These are phyloP conservation scores for Ciborinia camelliae DNA, from an alignment of 2,329 filamentous ascomycete genomes.

Conservation along the genomic window DNA sequence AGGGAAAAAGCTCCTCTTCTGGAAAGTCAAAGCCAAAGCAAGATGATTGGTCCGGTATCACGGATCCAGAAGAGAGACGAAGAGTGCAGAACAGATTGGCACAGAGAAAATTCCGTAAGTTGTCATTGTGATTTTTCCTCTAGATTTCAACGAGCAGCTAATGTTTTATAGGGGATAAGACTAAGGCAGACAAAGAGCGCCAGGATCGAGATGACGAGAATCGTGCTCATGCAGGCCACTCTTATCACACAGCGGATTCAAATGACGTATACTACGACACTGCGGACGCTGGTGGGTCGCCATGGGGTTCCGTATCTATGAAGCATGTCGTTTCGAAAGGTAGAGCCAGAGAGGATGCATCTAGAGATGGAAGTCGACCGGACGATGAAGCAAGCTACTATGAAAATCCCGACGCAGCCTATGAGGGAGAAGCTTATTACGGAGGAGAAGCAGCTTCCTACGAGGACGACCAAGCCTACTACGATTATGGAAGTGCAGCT, in stretches of 20 bases:
- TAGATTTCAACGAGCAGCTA: conserved; percentile 6
- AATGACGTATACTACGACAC: conserved; percentile 52
- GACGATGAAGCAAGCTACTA: conserved; percentile 31
- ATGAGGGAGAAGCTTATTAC: conserved; percentile 32
- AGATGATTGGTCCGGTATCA: conserved; percentile 67
- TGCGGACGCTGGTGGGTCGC: conserved; percentile 58
- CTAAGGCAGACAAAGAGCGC: conserved; percentile 63
- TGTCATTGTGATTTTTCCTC: not conserved
- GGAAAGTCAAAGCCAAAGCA: conserved; percentile 42
- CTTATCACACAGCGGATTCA: conserved; percentile 59
- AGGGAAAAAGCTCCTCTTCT: conserved; percentile 28
- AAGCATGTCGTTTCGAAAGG: conserved; percentile 47
- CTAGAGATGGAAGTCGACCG: conserved; percentile 39
- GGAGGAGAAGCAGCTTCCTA: conserved; percentile 30
- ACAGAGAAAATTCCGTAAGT: conserved; percentile 72
- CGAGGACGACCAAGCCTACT: conserved; percentile 31
- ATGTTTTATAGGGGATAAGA: conserved; percentile 59
- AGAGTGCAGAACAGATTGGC: conserved; percentile 75
- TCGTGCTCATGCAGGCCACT: conserved; percentile 58
- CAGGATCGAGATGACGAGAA: conserved; percentile 62
- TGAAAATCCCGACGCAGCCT: conserved; percentile 22
- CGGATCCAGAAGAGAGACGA: conserved; percentile 66
- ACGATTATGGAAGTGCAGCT: conserved; percentile 35
- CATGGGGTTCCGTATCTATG: conserved; percentile 69
- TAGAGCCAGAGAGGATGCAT: conserved; percentile 44